Evolutionary conservation across 192 early-diverging fungal genomes (phyloP), one percentile per base, ranked within the genome.

Genomic region (Coemansia asiatica): DNA sequence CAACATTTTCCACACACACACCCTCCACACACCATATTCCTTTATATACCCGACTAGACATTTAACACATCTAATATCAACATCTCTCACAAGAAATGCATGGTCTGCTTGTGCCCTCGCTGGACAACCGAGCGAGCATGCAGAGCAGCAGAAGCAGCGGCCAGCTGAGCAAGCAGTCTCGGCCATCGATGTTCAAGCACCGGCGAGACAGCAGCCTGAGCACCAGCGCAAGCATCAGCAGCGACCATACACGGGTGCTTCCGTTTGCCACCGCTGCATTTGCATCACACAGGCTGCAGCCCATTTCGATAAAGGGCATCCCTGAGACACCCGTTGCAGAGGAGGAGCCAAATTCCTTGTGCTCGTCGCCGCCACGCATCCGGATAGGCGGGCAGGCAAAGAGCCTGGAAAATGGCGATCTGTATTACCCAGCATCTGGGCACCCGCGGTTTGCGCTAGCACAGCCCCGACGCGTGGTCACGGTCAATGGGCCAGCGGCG

Each of bases 151-250:
- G 31, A 10, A 36, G 12, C 50, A 53, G 38, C 56, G 13, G 19
- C 2, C 21, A 28, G 15, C 6, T 18, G 12, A 2, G 4, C 49
- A 44, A 36, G 6, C 12, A 5, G 46, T 21, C 44, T 26, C 23
- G 27, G 16, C 27, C 46, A n/a, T 33, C 10, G 5, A 38, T 16
- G 23, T 62, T 60, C 33, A 53, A 36, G 18, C 72, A 80, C 49
- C 54, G 61, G 46, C 64, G 77, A 21, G 72, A 80, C 15, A 74
- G 72, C 62, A 80, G 72, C n/a, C 57, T 74, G 3, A 79, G 76
- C 61, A 71, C 72, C 35, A 80, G 57, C 50, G 61, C 71, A 10
- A 79, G 76, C 53, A 65, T 51, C 6, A 64, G 64, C 53, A 80
- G 77, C 66, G 54, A 56, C 19, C 68, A 67, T 50, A 70, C 77